Evolutionary conservation across 2,329 filamentous ascomycete genomes (phyloP).

Genomic region (Monosporascus cannonballus): DNA sequence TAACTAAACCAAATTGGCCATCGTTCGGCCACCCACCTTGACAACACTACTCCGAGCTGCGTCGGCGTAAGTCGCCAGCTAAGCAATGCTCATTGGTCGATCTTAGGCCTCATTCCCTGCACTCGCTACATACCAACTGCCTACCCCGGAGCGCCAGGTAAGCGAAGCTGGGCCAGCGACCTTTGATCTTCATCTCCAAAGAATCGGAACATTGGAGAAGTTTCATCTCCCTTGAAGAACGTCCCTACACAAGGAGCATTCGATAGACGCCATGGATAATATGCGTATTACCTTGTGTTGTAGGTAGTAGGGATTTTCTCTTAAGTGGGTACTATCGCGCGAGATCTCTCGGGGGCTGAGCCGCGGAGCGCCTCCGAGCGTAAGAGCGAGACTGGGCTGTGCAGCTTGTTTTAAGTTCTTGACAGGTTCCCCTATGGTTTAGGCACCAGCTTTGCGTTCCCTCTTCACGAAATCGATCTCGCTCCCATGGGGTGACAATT

Average conservation of each 20-base stretch:
- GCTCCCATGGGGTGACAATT: slow-evolving; percentile 5
- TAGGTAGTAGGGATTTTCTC: too few relatives aligned
- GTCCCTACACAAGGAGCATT: background rate
- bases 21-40: too few relatives aligned
- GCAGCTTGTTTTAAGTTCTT: background rate
- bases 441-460: background rate
- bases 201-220: too few relatives aligned
- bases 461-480: background rate
- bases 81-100: background rate
- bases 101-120: background rate
- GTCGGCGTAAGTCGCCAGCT: background rate
- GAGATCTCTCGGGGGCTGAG: background rate
- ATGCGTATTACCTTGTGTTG: too few relatives aligned
- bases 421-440: background rate
- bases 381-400: background rate
- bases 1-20: too few relatives aligned
- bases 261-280: too few relatives aligned
- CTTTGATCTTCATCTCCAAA: too few relatives aligned
- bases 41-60: background rate
- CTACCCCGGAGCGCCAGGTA: background rate
- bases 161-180: background rate
- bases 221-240: too few relatives aligned
- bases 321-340: background rate
- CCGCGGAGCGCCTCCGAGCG: background rate
- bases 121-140: background rate